Conservation (phyloP, 805 yeast genomes). For the Sugiyamaella qingdaonensis region DNA sequence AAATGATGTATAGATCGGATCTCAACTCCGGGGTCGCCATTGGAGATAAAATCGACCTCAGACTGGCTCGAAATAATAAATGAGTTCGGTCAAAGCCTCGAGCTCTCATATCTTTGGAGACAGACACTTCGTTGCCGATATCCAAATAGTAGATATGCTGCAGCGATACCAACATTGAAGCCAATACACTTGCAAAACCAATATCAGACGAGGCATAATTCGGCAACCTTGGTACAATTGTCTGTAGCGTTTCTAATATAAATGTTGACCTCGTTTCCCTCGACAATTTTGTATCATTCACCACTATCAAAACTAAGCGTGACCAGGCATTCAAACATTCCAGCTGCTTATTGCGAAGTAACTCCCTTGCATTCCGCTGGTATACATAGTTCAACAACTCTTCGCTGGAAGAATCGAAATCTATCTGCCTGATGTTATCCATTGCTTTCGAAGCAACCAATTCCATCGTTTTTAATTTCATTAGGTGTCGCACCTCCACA, state of each 20-base stretch:
- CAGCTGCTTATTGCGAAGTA: slow-evolving; percentile 44
- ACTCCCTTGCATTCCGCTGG: slow-evolving; percentile 35
- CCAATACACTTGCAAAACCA: slow-evolving; percentile 67
- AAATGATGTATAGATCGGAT: slow-evolving; percentile 72
- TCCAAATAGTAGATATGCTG: slow-evolving; percentile 58
- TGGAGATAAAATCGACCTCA: slow-evolving; percentile 69
- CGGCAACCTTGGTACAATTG: slow-evolving; percentile 68
- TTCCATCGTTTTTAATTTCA: slow-evolving; percentile 27
- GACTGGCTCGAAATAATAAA: slow-evolving; percentile 67
- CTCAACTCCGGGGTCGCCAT: slow-evolving; percentile 63
- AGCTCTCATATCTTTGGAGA: not conserved
- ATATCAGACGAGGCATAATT: slow-evolving; percentile 67
- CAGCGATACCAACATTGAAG: slow-evolving; percentile 68
- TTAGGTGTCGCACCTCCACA: slow-evolving; percentile 15
- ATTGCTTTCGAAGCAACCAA: slow-evolving; percentile 14
- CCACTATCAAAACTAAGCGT: slow-evolving; percentile 66
- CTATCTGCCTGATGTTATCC: slow-evolving; percentile 8
- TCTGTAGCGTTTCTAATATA: slow-evolving; percentile 71
- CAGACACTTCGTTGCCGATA: slow-evolving; percentile 19
- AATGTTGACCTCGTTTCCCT: slow-evolving; percentile 51
- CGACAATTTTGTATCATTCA: slow-evolving; percentile 55
- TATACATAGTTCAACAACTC: slow-evolving; percentile 37
- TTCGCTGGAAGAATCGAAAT: slow-evolving; percentile 5
- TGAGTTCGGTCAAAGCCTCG: slow-evolving; percentile 50
- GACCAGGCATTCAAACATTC: slow-evolving; percentile 78